A percentile compares a stretch with the other conserved stretches of the same genome.
phyloP scores from a whole-genome alignment of 2,329 filamentous ascomycete genomes.

The Lojkania enalia region DNA sequence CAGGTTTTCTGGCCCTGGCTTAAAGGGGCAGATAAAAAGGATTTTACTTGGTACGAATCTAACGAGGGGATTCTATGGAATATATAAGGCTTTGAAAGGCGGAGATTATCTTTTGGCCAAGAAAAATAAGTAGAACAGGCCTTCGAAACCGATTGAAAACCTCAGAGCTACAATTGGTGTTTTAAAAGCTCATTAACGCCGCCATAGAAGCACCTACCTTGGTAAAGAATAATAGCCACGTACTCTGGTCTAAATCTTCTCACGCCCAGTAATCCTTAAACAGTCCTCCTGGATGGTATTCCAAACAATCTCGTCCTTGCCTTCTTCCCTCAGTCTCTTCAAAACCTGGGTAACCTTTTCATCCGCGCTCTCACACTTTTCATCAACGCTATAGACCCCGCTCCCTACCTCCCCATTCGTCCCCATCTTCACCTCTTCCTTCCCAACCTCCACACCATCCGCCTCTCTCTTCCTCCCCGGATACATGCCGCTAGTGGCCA shows the following conservation, averaged over 20 bases:
- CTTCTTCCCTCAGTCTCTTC: slow-evolving; percentile 33
- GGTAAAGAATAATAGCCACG: too few species aligned
- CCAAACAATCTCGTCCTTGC: slow-evolving; percentile 38
- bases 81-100: slow-evolving; percentile 39
- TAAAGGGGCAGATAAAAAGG: slow-evolving; percentile 28
- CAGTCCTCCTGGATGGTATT: slow-evolving; percentile 18
- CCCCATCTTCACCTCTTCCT: slow-evolving; percentile 20
- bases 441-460: slow-evolving; percentile 15
- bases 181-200: too few species aligned
- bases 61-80: slow-evolving; percentile 45
- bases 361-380: slow-evolving; percentile 29
- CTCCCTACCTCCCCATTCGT: slow-evolving; percentile 34
- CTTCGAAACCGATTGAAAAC: too few species aligned
- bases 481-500: slow-evolving; percentile 41
- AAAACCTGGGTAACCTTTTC: slow-evolving; percentile 31
- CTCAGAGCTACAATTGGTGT: too few species aligned
- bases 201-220: too few species aligned
- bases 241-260: slow-evolving; percentile 2
- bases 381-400: slow-evolving; percentile 39
- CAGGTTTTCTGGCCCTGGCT: slow-evolving; percentile 15
- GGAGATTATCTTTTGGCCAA: slow-evolving; percentile 38
- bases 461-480: slow-evolving; percentile 20
- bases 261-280: slow-evolving; percentile 16
- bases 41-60: slow-evolving; percentile 32
- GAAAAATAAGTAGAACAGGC: slow-evolving; percentile 14